These are phyloP conservation scores for Fusarium caatingaense DNA, from an alignment of 2,329 filamentous ascomycete species.

Conservation along the genomic window DNA sequence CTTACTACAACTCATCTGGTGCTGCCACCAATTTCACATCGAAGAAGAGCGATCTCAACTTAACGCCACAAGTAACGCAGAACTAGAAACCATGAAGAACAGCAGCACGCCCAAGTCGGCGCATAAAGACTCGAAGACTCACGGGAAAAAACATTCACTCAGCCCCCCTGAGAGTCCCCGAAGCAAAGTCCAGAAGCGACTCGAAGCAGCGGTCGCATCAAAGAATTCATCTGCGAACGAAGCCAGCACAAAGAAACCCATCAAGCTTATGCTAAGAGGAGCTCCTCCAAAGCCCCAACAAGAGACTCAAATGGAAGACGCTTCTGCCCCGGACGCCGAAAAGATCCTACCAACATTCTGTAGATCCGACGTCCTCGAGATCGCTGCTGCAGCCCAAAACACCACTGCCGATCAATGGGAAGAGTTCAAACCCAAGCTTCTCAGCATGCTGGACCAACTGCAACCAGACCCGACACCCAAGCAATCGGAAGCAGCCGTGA, in stretches of 20 bases:
- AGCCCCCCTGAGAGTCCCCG: conserved; percentile 12
- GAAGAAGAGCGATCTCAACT: conserved; percentile 14
- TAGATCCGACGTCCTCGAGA: conserved; percentile 10
- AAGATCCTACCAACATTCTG: not conserved
- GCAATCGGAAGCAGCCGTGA: conserved; percentile 10
- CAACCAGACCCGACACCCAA: conserved; percentile 4
- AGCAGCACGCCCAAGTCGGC: conserved; percentile 22
- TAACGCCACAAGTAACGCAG: not conserved
- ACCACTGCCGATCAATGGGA: not conserved
- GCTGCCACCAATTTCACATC: conserved; percentile 23
- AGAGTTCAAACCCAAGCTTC: conserved; percentile 19
- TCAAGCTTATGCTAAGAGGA: conserved; percentile 5
- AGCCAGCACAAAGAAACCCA: conserved; percentile 7
- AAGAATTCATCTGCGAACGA: conserved; percentile 4
- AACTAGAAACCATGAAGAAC: conserved; percentile 15
- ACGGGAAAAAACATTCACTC: conserved; percentile 6
- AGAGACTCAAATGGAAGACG: conserved; percentile 19
- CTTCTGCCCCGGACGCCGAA: not conserved
- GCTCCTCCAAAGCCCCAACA: not conserved
- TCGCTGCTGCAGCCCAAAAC: not conserved
- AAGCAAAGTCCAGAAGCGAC: conserved; percentile 22
- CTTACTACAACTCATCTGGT: conserved; percentile 17
- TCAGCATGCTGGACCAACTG: conserved; percentile 23
- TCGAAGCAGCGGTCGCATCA: not conserved
- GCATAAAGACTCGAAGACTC: not conserved